Percentiles rank a stretch among this genome's conserved stretches.
phyloP scores from a whole-genome alignment of 2,329 filamentous ascomycete species.

The Alternaria sp. region DNA sequence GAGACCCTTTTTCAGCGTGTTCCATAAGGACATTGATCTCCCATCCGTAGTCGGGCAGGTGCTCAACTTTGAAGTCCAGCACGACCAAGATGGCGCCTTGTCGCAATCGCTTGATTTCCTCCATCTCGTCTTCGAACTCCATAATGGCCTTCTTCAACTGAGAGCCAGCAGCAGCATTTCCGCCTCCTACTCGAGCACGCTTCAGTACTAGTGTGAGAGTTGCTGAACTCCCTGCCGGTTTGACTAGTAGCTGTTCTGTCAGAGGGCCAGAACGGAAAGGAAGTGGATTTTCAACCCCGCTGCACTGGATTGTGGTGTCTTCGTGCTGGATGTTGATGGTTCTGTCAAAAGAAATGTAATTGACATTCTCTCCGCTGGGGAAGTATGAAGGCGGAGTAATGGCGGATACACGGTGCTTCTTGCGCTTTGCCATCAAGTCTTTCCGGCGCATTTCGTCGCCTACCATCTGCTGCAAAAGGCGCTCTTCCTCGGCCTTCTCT shows the following conservation, averaged over 20 bases:
- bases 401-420: conserved; percentile 58
- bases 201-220: conserved; percentile 70
- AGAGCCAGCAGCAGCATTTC: conserved; percentile 69
- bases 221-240: conserved; percentile 66
- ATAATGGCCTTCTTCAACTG: conserved; percentile 80
- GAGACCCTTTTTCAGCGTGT: conserved; percentile 80
- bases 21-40: conserved; percentile 78
- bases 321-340: conserved; percentile 69
- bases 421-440: conserved; percentile 66
- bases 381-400: conserved; percentile 47
- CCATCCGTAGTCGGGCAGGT: conserved; percentile 65
- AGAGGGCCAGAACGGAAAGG: conserved; percentile 71
- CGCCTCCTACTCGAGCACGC: conserved; percentile 39
- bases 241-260: conserved; percentile 75
- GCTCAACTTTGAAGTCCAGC: conserved; percentile 78
- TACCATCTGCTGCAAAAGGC: conserved; percentile 73
- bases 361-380: conserved; percentile 50
- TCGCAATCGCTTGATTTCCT: conserved; percentile 75
- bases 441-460: conserved; percentile 75
- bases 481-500: conserved; percentile 71
- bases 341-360: conserved; percentile 70
- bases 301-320: conserved; percentile 70
- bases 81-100: conserved; percentile 82
- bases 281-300: conserved; percentile 71
- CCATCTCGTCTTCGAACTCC: conserved; percentile 77